Base-by-base conservation (phyloP, 2,329 filamentous ascomycete genomes). In the Hypoxylon sp. region DNA sequence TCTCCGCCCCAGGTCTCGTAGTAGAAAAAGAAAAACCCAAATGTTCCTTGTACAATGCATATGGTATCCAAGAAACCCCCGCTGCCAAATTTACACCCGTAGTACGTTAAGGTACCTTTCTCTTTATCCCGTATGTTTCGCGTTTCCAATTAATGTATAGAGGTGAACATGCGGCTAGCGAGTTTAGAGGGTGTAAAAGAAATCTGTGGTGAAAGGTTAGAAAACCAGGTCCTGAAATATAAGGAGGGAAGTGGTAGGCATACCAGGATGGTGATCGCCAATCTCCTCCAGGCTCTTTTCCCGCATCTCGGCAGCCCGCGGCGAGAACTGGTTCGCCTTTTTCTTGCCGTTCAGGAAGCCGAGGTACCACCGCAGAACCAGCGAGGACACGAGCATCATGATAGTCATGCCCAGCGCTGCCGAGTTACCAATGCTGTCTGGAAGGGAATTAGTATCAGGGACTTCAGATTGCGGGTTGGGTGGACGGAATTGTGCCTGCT, bases 191-290 rank as follows among this genome's bases (percentile, higher is more conserved):
- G 56, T 63, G 44, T 68, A 66, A 48, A 56, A 68, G 26, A 68
- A 68, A 43, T 68, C 65, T 68, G 46, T 11, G 22, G n/a, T 24
- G 32, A 7, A 28, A 13, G 24, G 53, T 58, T 19, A 60, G 56
- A 19, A 3, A 41, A 30, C 4, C 20, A 13, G 44, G 15, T 19
- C 2, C 15, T 24, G 13, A 4, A 34, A 10, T 2, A 20, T 1
- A 5, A 39, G 6, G 37, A 10, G 1, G 20, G 30, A 15, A 37
- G 20, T 10, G 15, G 15, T 15, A 24, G 8, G 51, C 58, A 1
- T 68, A 70, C 68, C 65, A 15, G 68, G 68, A 37, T 70, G 68
- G 11, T 67, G 60, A 19, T 70, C 68, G 30, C 68, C 68, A 24
- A 70, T 34, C 15, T 70, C 63, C 30, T 70, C 66, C 4, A 70